Conservation (phyloP, 306 rosid species). For the Lathyrus sativus region DNA sequence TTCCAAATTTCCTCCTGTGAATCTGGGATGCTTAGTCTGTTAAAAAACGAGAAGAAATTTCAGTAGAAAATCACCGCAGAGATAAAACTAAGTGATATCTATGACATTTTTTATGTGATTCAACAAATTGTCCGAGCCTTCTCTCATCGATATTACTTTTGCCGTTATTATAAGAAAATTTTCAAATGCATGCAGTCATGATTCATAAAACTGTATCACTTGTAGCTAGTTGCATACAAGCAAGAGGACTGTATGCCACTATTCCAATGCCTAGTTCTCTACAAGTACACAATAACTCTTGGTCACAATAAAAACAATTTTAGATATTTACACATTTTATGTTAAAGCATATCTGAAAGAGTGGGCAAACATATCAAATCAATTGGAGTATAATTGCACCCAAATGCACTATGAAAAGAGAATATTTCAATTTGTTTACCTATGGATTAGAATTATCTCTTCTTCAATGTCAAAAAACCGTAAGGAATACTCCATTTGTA, state of each 20-base stretch:
- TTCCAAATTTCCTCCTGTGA: slow-evolving; percentile 64
- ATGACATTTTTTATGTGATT: slow-evolving; percentile 12
- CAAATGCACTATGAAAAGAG: background rate
- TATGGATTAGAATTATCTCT: too few relatives aligned
- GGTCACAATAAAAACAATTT: slow-evolving; percentile 6
- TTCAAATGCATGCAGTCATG: slow-evolving; percentile 5
- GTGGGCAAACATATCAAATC: slow-evolving; percentile 1
- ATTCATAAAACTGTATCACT: slow-evolving; percentile 21
- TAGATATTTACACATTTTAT: background rate
- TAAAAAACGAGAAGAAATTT: slow-evolving; percentile 29
- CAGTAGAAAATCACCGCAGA: slow-evolving; percentile 6
- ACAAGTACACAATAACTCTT: slow-evolving; percentile 7
- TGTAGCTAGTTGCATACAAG: slow-evolving; percentile 45
- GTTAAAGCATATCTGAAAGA: slow-evolving; percentile 18
- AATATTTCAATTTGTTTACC: too few relatives aligned
- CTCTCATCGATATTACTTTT: slow-evolving; percentile 12
- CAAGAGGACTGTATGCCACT: slow-evolving; percentile 74
- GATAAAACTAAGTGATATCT: background rate
- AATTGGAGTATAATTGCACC: slow-evolving; percentile 21
- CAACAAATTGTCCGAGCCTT: background rate
- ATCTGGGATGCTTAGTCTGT: slow-evolving; percentile 66
- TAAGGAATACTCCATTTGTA: too few relatives aligned
- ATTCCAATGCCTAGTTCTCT: slow-evolving; percentile 77
- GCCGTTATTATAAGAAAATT: slow-evolving; percentile 1
- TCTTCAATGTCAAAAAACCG: too few relatives aligned